Conservation (phyloP, 345 rosid genomes). For the Rubroshorea leprosula region DNA sequence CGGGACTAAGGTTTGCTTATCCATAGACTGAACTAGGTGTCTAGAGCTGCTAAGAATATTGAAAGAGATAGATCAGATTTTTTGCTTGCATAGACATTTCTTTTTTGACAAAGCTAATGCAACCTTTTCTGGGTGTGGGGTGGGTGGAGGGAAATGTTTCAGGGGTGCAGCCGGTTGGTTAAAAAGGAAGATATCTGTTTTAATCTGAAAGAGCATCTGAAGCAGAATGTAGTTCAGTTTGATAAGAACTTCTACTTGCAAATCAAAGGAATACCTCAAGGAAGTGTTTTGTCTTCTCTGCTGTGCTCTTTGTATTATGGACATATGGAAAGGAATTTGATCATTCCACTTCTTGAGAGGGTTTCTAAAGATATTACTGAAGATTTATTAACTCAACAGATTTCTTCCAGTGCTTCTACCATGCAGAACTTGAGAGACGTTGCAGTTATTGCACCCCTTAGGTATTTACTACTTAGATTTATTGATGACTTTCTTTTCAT, state of each 20-base stretch:
- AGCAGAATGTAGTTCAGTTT: constrained; percentile 48
- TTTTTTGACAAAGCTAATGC: background rate
- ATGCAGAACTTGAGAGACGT: constrained; percentile 12
- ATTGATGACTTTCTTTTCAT: constrained; percentile 76
- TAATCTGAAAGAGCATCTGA: constrained; percentile 49
- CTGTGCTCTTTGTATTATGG: constrained; percentile 82
- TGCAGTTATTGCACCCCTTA: constrained; percentile 22
- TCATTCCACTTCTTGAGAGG: constrained; percentile 58
- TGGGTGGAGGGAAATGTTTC: constrained; percentile 20
- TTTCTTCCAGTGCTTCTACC: constrained; percentile 5
- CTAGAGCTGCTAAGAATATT: background rate
- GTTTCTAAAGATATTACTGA: constrained; percentile 16
- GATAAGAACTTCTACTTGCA: constrained; percentile 54
- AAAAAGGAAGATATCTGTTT: constrained; percentile 32
- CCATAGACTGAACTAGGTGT: too few species aligned
- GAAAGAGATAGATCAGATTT: background rate
- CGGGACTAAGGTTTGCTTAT: too few species aligned
- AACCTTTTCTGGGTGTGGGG: constrained; percentile 8
- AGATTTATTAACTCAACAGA: constrained; percentile 18
- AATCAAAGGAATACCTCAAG: constrained; percentile 75
- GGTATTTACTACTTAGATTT: constrained; percentile 54
- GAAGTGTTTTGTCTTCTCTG: constrained; percentile 64
- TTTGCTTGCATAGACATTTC: background rate
- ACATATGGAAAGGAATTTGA: constrained; percentile 59
- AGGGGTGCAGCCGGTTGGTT: constrained; percentile 32